Evolutionary conservation across 169 alveolate genomes (phyloP).

Genomic region (Blepharisma undulans): DNA sequence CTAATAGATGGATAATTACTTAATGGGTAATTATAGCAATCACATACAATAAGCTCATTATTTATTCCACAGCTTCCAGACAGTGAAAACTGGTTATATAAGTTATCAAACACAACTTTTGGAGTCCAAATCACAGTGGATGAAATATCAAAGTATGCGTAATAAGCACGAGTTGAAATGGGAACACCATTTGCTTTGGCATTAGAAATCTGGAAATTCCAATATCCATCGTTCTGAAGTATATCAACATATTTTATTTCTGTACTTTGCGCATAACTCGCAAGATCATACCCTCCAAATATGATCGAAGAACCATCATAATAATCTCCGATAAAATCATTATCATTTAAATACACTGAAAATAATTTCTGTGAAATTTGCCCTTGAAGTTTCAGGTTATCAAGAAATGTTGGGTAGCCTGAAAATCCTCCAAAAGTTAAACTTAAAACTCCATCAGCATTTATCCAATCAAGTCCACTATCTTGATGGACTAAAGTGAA

Average conservation of each 20-base stretch:
- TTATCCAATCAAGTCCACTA: background rate
- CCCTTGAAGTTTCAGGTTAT: background rate
- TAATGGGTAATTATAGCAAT: background rate
- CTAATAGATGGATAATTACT: background rate
- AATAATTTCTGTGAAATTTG: background rate
- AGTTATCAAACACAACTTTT: background rate
- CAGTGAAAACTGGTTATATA: background rate
- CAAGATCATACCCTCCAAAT: constrained; percentile 23
- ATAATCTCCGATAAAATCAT: background rate
- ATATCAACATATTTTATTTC: background rate
- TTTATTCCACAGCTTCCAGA: background rate
- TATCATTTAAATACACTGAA: background rate
- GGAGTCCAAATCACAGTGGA: background rate
- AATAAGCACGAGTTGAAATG: background rate
- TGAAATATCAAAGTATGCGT: background rate
- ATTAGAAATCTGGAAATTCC: background rate
- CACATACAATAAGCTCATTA: background rate
- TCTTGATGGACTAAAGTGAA: background rate
- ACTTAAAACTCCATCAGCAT: constrained; percentile 12
- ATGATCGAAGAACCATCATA: background rate
- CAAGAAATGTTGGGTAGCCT: background rate
- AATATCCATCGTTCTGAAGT: background rate
- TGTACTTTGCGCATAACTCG: background rate
- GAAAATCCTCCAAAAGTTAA: background rate
- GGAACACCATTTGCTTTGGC: background rate